Evolutionary conservation across 1,284 basidiomycete genomes (phyloP), one percentile per base, ranked within the genome.

Genomic region (Schizophyllum commune): DNA sequence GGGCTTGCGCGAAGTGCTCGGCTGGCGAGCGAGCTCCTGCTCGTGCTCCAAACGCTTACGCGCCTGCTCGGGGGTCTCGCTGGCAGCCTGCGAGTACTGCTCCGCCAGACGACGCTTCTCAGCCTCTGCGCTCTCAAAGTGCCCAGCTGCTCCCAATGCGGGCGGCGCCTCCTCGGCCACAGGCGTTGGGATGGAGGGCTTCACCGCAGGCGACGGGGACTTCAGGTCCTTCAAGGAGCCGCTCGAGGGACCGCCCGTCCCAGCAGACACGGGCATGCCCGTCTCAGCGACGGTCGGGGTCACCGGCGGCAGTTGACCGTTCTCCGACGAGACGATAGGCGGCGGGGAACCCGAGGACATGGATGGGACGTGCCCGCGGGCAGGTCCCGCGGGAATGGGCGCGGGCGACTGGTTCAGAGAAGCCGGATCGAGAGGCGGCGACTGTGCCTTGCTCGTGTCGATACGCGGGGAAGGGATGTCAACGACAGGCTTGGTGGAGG

Each of bases 41-140:
- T 89, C 85, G 58, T 80, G 78, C 69, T 88, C 84, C 47, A 88
- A 70, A 34, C 88, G 75, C 72, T 77, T 82, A 79, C 89, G 89
- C 77, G 88, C 86, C 19, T 86, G 83, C 63, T 83, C 85, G 0
- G 86, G 83, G 63, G 74, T 77, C 68, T 86, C 84, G 21, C 73
- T 65, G 52, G 53, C 65, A 47, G 70, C 70, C 64, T 73, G 72
- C 58, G 74, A 72, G 73, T 78, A 73, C 60, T 73, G 59, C 63
- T 74, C 69, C 64, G 75, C 68, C 55, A 84, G 75, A 32, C 80
- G 74, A 62, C 65, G 72, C 73, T 84, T 85, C 73, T 84, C 83
- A 32, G 83, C 82, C 65, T 77, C 78, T 0, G 82, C 83, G 57
- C 75, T 77, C 66, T 78, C 76, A 47, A 72, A 75, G 33, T 65